These are phyloP conservation scores for Dioscorea cayenensis DNA, from an alignment of 116 monocot species.

Conservation along the genomic window DNA sequence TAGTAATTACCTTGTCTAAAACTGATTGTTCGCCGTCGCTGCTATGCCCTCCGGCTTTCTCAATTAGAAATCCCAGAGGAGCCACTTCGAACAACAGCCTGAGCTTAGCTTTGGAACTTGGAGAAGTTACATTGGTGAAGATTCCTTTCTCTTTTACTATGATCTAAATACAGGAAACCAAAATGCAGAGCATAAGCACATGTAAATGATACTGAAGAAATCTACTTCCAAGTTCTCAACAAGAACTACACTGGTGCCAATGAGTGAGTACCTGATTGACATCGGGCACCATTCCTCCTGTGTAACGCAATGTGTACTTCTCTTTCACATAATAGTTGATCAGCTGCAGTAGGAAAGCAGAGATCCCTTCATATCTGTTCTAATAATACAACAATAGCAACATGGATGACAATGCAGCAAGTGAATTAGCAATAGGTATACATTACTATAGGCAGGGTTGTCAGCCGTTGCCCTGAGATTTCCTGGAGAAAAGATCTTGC, in stretches of 20 bases:
- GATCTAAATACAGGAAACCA: slow-evolving; percentile 42
- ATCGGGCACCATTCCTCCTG: slow-evolving; percentile 99
- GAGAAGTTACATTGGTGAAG: slow-evolving; percentile 94
- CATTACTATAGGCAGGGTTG: slow-evolving; percentile 84
- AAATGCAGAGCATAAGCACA: too few species aligned
- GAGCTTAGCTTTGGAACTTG: slow-evolving; percentile 87
- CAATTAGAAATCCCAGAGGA: slow-evolving; percentile 77
- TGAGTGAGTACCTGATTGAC: slow-evolving; percentile 75
- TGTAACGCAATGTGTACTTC: slow-evolving; percentile 98
- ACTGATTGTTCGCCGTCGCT: slow-evolving; percentile 89
- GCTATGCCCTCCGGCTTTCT: slow-evolving; percentile 95
- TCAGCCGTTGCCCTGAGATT: slow-evolving; percentile 91
- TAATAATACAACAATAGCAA: background rate
- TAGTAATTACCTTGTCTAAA: slow-evolving; percentile 74
- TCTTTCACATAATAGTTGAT: slow-evolving; percentile 90
- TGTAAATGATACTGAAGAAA: too few species aligned
- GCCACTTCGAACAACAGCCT: slow-evolving; percentile 94
- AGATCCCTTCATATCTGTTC: background rate
- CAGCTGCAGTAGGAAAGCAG: slow-evolving; percentile 39
- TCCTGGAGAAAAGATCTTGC: slow-evolving; percentile 98
- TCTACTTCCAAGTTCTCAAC: too few species aligned
- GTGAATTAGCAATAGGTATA: background rate
- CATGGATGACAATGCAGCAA: background rate
- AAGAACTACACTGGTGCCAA: too few species aligned
- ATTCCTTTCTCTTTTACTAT: slow-evolving; percentile 98